Conservation (phyloP, 768 basidiomycete genomes). For the Leucocoprinus birnbaumii region DNA sequence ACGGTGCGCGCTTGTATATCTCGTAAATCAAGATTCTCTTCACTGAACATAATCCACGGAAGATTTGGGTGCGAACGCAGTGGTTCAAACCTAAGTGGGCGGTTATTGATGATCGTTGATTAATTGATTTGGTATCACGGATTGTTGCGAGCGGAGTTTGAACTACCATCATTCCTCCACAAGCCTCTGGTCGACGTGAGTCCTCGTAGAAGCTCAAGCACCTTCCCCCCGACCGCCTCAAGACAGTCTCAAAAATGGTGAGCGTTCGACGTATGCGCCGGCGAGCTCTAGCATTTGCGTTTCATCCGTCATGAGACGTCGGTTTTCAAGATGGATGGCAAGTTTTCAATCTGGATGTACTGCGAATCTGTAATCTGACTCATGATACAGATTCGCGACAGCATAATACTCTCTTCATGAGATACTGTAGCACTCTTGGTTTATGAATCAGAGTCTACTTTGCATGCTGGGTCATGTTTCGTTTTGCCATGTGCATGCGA, state of each 20-base stretch:
- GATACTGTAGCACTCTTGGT: slow-evolving; percentile 15
- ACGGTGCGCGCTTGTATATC: no score
- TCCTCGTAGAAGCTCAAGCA: neutral
- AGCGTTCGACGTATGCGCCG: slow-evolving; percentile 29
- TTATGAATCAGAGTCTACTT: slow-evolving; percentile 34
- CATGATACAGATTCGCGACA: slow-evolving; percentile 22
- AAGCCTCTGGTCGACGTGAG: neutral
- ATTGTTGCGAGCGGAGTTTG: neutral
- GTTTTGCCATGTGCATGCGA: slow-evolving; percentile 1
- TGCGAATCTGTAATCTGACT: slow-evolving; percentile 2
- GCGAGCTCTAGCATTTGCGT: slow-evolving; percentile 37
- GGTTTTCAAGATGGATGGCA: slow-evolving; percentile 48
- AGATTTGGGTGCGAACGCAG: no score
- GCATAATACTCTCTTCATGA: slow-evolving; percentile 15
- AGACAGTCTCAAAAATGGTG: slow-evolving; percentile 50
- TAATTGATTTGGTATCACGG: neutral
- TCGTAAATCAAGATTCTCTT: no score
- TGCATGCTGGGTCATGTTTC: slow-evolving; percentile 32
- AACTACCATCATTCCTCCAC: neutral
- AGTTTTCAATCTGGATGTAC: slow-evolving; percentile 37
- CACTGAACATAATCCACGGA: no score
- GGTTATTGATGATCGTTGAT: no score
- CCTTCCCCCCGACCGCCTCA: slow-evolving; percentile 29
- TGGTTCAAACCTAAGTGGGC: no score
- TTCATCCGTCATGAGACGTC: slow-evolving; percentile 28